Conservation (phyloP, 768 basidiomycete species). For the Tricholoma flavovirens region DNA sequence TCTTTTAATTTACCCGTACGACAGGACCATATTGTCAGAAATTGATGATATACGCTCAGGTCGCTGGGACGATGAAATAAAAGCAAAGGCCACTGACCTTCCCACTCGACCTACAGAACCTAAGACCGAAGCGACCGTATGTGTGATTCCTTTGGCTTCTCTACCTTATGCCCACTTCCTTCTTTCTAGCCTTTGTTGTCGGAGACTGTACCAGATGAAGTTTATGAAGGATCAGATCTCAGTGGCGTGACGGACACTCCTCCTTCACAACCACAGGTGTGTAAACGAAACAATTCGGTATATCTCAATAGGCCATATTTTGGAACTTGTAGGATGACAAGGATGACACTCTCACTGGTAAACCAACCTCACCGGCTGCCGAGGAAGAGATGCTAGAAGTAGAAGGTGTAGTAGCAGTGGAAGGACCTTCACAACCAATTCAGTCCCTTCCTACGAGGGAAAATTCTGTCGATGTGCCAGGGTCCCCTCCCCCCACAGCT, state of each 20-base stretch:
- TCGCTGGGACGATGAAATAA: constrained; percentile 51
- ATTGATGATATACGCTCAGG: constrained; percentile 74
- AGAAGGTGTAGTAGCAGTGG: background rate
- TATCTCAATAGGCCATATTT: background rate
- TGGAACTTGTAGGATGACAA: background rate
- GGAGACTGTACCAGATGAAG: constrained; percentile 18
- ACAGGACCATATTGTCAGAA: constrained; percentile 61
- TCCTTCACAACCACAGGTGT: constrained; percentile 20
- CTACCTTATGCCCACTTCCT: background rate
- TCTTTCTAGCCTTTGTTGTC: constrained; percentile 1
- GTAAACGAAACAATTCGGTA: background rate
- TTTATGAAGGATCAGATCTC: constrained; percentile 28
- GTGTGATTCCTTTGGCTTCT: background rate
- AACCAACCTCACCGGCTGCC: background rate
- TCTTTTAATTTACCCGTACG: background rate
- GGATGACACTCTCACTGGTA: background rate
- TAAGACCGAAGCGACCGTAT: constrained; percentile 3
- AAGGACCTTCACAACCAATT: background rate
- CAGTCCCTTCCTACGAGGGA: background rate
- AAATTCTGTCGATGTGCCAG: background rate
- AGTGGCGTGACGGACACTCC: constrained; percentile 30
- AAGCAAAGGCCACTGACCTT: constrained; percentile 22
- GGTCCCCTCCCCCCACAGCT: background rate
- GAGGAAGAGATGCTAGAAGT: background rate
- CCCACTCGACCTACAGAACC: constrained; percentile 5